These are phyloP conservation scores for Gomphus bonarii DNA, from an alignment of 1,284 basidiomycete genomes.

Conservation along the genomic window DNA sequence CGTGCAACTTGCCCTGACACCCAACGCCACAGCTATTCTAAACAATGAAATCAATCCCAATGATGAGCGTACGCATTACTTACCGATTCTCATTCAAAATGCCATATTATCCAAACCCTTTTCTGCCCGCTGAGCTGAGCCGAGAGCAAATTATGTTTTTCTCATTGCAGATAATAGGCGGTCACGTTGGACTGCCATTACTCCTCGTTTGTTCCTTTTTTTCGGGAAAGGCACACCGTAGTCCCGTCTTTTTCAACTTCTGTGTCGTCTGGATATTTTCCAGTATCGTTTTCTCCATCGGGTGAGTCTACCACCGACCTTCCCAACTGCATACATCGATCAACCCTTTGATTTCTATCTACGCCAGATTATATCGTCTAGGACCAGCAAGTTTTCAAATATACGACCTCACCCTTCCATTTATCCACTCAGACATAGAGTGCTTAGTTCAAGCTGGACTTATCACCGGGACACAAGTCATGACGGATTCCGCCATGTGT, in stretches of 20 bases:
- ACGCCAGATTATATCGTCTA: not conserved
- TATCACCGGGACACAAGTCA: not conserved
- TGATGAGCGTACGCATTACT: not conserved
- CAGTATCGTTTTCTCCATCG: not conserved
- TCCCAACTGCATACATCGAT: not conserved
- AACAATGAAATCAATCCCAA: not conserved
- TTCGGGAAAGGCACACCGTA: not conserved
- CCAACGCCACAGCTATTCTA: not conserved
- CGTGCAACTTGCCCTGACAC: not conserved
- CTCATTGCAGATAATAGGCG: not conserved
- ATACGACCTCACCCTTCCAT: not conserved
- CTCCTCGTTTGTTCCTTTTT: not conserved
- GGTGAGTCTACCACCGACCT: not conserved
- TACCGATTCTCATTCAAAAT: not conserved
- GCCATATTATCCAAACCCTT: not conserved
- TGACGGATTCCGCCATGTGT: slow-evolving; percentile 1
- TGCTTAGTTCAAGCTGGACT: slow-evolving; percentile 1
- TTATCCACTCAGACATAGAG: not conserved
- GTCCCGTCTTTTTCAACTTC: not conserved
- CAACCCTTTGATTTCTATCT: no score
- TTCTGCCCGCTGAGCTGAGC: not conserved
- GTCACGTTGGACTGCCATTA: not conserved
- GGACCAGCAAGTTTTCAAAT: not conserved
- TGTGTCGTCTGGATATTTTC: not conserved
- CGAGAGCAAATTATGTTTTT: not conserved